Conservation (phyloP, 164 flowering plant species). For the Chimonanthus praecox region DNA sequence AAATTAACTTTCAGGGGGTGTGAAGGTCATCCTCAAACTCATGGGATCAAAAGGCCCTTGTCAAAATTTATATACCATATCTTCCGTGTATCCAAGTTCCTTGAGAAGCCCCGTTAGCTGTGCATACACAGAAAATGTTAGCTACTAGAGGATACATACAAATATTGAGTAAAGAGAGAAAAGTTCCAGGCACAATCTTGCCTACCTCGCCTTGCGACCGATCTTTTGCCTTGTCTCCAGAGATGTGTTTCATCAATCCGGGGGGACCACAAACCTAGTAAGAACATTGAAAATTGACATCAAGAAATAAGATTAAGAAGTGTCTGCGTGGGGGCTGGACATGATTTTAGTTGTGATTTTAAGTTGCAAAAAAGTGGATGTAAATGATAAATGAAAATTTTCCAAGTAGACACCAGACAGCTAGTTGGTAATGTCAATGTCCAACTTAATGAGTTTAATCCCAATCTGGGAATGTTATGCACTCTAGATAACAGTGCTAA, state of each 20-base stretch:
- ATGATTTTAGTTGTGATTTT: too few species aligned
- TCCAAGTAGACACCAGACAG: too few species aligned
- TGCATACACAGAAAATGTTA: neutral
- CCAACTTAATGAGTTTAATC: too few species aligned
- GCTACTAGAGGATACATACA: neutral
- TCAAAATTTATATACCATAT: conserved; percentile 95
- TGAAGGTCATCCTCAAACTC: neutral
- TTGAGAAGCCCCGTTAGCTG: conserved; percentile 86
- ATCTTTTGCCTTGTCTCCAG: conserved; percentile 85
- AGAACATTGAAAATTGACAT: neutral
- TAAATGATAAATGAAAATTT: too few species aligned
- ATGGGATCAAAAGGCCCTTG: neutral
- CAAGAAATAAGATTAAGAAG: neutral
- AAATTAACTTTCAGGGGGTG: neutral
- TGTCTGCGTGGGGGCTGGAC: too few species aligned
- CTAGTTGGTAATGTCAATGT: too few species aligned
- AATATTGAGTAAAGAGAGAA: neutral
- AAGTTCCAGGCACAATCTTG: neutral
- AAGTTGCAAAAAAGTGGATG: too few species aligned
- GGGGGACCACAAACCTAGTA: conserved; percentile 97
- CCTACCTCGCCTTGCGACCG: conserved; percentile 83
- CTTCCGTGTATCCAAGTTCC: conserved; percentile 77
- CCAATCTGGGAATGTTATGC: too few species aligned
- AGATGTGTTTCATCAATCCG: conserved; percentile 88
- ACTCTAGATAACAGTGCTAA: too few species aligned